These are phyloP conservation scores for Triadica sebifera DNA, from an alignment of 345 rosid genomes.

Conservation along the genomic window DNA sequence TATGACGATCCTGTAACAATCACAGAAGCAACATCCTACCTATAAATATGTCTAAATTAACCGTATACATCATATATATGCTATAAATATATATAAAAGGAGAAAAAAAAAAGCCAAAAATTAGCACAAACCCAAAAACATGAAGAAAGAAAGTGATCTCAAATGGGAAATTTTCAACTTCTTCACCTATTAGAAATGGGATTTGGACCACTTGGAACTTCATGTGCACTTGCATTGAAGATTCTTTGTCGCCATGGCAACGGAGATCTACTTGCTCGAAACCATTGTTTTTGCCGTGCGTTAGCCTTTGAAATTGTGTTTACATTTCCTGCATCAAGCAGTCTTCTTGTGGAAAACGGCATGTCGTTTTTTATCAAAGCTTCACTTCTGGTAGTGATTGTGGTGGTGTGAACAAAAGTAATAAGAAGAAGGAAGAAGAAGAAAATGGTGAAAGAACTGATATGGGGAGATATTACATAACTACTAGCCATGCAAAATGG, in stretches of 20 bases:
- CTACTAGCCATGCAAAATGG: constrained; percentile 46
- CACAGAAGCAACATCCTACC: neutral
- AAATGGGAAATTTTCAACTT: neutral
- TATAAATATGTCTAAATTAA: neutral
- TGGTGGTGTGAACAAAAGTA: constrained; percentile 6
- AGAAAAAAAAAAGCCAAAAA: neutral
- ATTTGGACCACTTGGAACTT: constrained; percentile 84
- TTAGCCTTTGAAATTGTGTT: neutral
- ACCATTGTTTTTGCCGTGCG: too few relatives aligned
- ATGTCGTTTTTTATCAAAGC: constrained; percentile 2
- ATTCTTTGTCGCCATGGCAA: constrained; percentile 46
- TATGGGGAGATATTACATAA: constrained; percentile 20
- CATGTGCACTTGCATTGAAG: constrained; percentile 46
- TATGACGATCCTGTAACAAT: constrained; percentile 14
- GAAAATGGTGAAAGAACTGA: constrained; percentile 18
- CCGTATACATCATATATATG: constrained; percentile 5
- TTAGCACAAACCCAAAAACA: neutral
- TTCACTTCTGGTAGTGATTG: neutral
- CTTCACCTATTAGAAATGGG: constrained; percentile 65
- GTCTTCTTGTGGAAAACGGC: constrained; percentile 14
- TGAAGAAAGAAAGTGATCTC: neutral
- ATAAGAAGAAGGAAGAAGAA: constrained; percentile 23
- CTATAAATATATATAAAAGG: too few relatives aligned
- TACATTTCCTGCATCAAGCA: neutral
- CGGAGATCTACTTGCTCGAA: neutral